Percentiles rank a stretch among this genome's conserved stretches.
These are phyloP conservation scores for Sordariomycetes sp. DNA, from an alignment of 2,329 filamentous ascomycete species.

Conservation along the genomic window DNA sequence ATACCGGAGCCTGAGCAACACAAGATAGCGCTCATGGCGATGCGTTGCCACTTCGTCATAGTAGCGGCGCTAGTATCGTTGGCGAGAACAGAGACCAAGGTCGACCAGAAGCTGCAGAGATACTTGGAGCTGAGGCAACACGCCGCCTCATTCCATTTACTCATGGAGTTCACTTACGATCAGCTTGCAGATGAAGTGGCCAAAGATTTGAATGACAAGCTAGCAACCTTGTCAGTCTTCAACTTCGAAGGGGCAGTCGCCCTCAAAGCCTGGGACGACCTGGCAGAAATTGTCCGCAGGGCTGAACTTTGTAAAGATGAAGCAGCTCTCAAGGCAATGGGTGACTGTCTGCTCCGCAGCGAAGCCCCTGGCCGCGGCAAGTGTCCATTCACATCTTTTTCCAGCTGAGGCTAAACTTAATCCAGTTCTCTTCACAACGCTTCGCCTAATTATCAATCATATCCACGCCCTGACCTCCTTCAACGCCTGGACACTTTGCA, in stretches of 20 bases:
- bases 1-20: slow-evolving; percentile 26
- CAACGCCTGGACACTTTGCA: slow-evolving; percentile 52
- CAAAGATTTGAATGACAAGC: slow-evolving; percentile 49
- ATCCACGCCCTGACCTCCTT: slow-evolving; percentile 50
- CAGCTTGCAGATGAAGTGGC: slow-evolving; percentile 31
- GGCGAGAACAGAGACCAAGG: slow-evolving; percentile 39
- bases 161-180: slow-evolving; percentile 27
- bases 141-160: slow-evolving; percentile 45
- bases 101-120: slow-evolving; percentile 43
- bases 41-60: slow-evolving; percentile 65
- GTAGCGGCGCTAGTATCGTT: slow-evolving; percentile 40
- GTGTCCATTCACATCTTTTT: slow-evolving; percentile 1
- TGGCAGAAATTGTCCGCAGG: slow-evolving; percentile 50
- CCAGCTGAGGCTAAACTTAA: neutral
- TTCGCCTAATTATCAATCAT: slow-evolving; percentile 62
- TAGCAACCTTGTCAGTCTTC: slow-evolving; percentile 60
- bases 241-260: slow-evolving; percentile 69
- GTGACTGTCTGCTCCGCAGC: slow-evolving; percentile 52
- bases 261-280: slow-evolving; percentile 58
- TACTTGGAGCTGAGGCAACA: slow-evolving; percentile 56
- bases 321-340: slow-evolving; percentile 51
- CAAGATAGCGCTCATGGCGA: slow-evolving; percentile 47
- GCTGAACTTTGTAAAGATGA: slow-evolving; percentile 33
- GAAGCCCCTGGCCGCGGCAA: slow-evolving; percentile 41
- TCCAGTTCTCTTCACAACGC: slow-evolving; percentile 38